Percentiles rank a stretch among this genome's conserved stretches.
Evolutionary conservation across 768 basidiomycete genomes (phyloP).

Genomic region (Tephrocybe sp.): DNA sequence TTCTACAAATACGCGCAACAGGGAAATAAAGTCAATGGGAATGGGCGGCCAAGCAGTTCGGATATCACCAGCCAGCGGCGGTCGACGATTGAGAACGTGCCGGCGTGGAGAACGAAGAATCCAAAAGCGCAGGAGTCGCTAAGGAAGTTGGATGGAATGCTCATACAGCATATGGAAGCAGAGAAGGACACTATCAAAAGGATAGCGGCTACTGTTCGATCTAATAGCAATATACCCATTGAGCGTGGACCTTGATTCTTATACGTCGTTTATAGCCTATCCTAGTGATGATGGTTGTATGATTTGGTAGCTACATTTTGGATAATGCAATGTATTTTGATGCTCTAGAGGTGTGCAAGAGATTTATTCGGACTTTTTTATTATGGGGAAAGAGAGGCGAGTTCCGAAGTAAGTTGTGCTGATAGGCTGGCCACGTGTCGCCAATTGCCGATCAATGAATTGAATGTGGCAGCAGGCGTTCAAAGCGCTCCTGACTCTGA

Average conservation of each 20-base stretch:
- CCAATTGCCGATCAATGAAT: conserved; percentile 11
- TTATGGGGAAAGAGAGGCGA: too few relatives aligned
- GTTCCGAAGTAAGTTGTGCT: too few relatives aligned
- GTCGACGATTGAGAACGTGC: conserved; percentile 26
- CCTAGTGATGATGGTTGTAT: conserved; percentile 4
- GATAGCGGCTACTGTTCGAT: conserved; percentile 52
- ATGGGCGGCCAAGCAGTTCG: conserved; percentile 6
- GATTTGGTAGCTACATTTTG: too few relatives aligned
- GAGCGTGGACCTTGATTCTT: conserved; percentile 16
- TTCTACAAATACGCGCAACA: conserved; percentile 45
- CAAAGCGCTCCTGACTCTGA: background rate
- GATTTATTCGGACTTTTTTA: too few relatives aligned
- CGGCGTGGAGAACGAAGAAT: conserved; percentile 27
- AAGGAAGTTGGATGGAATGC: conserved; percentile 72
- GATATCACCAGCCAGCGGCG: conserved; percentile 24
- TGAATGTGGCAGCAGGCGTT: too few relatives aligned
- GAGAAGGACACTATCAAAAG: conserved; percentile 78
- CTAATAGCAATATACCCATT: conserved; percentile 17
- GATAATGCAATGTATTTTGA: too few relatives aligned
- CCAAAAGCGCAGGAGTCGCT: conserved; percentile 55
- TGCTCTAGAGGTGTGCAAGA: too few relatives aligned
- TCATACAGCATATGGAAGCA: conserved; percentile 78
- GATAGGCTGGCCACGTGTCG: background rate
- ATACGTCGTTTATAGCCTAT: conserved; percentile 16
- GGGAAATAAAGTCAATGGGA: conserved; percentile 23